Evolutionary conservation across 2,329 filamentous ascomycete species (phyloP).

Genomic region (Phymatotrichopsis omnivora): DNA sequence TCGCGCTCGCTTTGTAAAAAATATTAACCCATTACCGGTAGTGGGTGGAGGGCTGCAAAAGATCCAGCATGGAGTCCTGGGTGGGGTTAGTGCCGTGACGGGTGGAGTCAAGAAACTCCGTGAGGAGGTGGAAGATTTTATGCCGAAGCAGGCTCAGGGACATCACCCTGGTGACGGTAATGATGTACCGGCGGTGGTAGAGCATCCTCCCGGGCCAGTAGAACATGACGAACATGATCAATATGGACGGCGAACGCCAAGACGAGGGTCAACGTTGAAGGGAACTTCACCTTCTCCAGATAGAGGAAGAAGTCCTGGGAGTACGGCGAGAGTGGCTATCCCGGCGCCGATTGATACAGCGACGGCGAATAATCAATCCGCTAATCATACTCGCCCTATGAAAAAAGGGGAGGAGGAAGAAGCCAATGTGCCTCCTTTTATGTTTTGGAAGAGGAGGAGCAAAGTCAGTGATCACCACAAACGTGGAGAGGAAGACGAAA

Average conservation of each 20-base stretch:
- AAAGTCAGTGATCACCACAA: constrained; percentile 28
- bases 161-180: constrained; percentile 11
- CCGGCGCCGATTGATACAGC: constrained; percentile 1
- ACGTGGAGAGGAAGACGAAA: constrained; percentile 36
- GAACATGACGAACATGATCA: background rate
- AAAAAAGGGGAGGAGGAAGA: too few species aligned
- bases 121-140: constrained; percentile 17
- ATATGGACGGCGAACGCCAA: background rate
- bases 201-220: constrained; percentile 9
- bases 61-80: constrained; percentile 35
- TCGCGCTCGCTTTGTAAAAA: constrained; percentile 12
- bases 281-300: constrained; percentile 1
- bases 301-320: too few species aligned
- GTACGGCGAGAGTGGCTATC: too few species aligned
- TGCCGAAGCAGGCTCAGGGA: constrained; percentile 18
- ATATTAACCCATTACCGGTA: constrained; percentile 37
- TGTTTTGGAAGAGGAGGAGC: constrained; percentile 33
- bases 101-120: constrained; percentile 19
- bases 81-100: constrained; percentile 15
- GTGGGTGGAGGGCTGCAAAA: constrained; percentile 42
- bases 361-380: constrained; percentile 5
- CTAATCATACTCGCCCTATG: too few species aligned
- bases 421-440: background rate
- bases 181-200: background rate
- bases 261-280: constrained; percentile 21